Evolutionary conservation across 768 basidiomycete species (phyloP), one percentile per base, ranked within the genome.

Genomic region (Termitomyces sp.): DNA sequence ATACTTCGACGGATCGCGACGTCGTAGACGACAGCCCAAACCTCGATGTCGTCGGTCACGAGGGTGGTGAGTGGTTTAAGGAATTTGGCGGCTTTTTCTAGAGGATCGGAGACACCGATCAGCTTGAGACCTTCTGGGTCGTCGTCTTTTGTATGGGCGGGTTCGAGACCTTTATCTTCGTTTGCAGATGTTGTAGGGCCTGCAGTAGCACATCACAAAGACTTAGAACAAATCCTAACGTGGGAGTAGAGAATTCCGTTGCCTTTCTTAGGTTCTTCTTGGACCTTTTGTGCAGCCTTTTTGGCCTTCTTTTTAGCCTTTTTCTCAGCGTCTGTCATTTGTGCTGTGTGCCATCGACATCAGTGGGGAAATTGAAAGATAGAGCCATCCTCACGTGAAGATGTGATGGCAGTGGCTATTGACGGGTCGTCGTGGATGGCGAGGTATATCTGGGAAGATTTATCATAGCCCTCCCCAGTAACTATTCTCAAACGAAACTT

Each of bases 291-390:
- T 1, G 85, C 86, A 0, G 87, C 79, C 69, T 91, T 93, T 72
- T 92, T 93, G 13, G 90, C 90, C 69, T 90, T 93, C 72, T 91
- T 92, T 68, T 86, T 86, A 0, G 88, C 88, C 68, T 92, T 91
- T 70, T 90, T 91, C 71, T 86, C 87, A 5, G 81, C 81, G 26
- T 82, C 85, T 4, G 83, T 77, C 22, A 84, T 69, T 32, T 71
- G 69, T 20, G 64, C 79, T 83, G 34, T 34, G 29, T 14, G 8
- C 44, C 46, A 34, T 47, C 26, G 43, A n/a, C 36, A 16, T 55
- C 32, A 58, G 29, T 53, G 14, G 42, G 10, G 10, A 24, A 24
- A 8, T 20, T n/a, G 36, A 20, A 39, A 8, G 39, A 26, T 20
- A 46, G 39, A 22, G 34, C 6, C 32, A 48, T 36, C 39, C 65